Conservation (phyloP, 2,329 filamentous ascomycete species). For the Fusarium irregulare region DNA sequence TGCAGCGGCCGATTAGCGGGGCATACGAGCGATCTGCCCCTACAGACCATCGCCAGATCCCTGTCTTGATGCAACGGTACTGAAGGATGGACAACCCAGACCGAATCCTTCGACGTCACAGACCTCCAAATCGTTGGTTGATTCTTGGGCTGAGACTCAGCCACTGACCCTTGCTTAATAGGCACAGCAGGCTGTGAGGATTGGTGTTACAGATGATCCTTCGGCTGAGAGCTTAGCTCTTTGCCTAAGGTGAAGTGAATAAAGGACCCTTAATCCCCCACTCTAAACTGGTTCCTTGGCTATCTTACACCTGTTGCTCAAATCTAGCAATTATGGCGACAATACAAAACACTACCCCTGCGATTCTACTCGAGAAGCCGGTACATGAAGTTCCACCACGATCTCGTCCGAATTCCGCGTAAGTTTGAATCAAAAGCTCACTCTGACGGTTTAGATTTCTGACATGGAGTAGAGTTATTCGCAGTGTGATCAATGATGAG, state of each 20-base stretch:
- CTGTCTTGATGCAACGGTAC: slow-evolving; percentile 1
- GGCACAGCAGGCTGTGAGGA: not conserved
- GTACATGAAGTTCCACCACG: not conserved
- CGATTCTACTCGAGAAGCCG: not conserved
- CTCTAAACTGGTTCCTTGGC: not conserved
- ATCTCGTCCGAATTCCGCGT: slow-evolving; percentile 4
- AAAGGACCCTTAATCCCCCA: slow-evolving; percentile 10
- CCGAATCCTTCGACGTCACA: slow-evolving; percentile 24
- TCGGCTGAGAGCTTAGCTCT: slow-evolving; percentile 1
- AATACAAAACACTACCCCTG: not conserved
- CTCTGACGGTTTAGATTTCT: not conserved
- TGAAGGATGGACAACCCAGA: slow-evolving; percentile 2
- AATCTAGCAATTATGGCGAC: slow-evolving; percentile 3
- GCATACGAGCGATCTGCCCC: not conserved
- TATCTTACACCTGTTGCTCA: not conserved
- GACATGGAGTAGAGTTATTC: slow-evolving; percentile 12
- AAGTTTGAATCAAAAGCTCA: not conserved
- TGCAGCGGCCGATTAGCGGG: not conserved
- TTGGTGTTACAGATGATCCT: not conserved
- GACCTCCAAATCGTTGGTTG: slow-evolving; percentile 1
- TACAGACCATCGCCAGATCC: not conserved
- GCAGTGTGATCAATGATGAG: slow-evolving; percentile 27
- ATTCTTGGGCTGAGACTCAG: slow-evolving; percentile 12
- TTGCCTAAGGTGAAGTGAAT: not conserved
- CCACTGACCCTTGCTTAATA: slow-evolving; percentile 2